These are phyloP conservation scores for Sphaerostilbella broomeana DNA, from an alignment of 2,329 filamentous ascomycete genomes.

Conservation along the genomic window DNA sequence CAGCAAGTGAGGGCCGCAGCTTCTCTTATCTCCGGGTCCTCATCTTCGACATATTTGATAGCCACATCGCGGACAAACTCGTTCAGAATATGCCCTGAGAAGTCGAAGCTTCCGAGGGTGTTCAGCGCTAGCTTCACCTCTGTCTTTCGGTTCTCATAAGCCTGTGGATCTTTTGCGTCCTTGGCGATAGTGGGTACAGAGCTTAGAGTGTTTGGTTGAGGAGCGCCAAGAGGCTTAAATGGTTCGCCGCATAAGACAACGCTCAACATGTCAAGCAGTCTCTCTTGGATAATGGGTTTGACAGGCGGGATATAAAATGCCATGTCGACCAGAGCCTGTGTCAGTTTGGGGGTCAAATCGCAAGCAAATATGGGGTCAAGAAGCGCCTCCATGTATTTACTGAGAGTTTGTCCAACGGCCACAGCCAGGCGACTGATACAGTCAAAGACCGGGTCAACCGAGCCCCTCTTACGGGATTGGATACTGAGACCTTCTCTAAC, in stretches of 20 bases:
- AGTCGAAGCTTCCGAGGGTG: slow-evolving; percentile 97
- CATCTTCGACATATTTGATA: slow-evolving; percentile 95
- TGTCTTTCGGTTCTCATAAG: slow-evolving; percentile 71
- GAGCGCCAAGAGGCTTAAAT: slow-evolving; percentile 87
- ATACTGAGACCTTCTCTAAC: slow-evolving; percentile 84
- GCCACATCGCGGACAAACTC: slow-evolving; percentile 98
- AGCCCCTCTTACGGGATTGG: slow-evolving; percentile 61
- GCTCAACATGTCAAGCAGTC: slow-evolving; percentile 89
- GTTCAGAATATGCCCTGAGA: slow-evolving; percentile 85
- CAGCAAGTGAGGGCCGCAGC: slow-evolving; percentile 95
- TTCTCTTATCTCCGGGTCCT: slow-evolving; percentile 87
- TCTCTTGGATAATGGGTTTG: slow-evolving; percentile 86
- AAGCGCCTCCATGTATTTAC: slow-evolving; percentile 95
- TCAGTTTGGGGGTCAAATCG: slow-evolving; percentile 86
- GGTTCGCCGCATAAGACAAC: slow-evolving; percentile 86
- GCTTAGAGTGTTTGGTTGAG: slow-evolving; percentile 71
- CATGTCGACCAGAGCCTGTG: slow-evolving; percentile 95
- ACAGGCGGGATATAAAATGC: slow-evolving; percentile 97
- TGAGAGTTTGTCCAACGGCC: slow-evolving; percentile 90
- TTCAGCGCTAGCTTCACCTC: slow-evolving; percentile 92
- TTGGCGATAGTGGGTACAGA: slow-evolving; percentile 78
- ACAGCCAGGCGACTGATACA: slow-evolving; percentile 96
- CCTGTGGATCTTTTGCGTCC: slow-evolving; percentile 76
- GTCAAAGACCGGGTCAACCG: slow-evolving; percentile 80
- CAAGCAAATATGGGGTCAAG: slow-evolving; percentile 96